Conservation (phyloP, 495 filamentous ascomycete species). For the Tuber brumale region DNA sequence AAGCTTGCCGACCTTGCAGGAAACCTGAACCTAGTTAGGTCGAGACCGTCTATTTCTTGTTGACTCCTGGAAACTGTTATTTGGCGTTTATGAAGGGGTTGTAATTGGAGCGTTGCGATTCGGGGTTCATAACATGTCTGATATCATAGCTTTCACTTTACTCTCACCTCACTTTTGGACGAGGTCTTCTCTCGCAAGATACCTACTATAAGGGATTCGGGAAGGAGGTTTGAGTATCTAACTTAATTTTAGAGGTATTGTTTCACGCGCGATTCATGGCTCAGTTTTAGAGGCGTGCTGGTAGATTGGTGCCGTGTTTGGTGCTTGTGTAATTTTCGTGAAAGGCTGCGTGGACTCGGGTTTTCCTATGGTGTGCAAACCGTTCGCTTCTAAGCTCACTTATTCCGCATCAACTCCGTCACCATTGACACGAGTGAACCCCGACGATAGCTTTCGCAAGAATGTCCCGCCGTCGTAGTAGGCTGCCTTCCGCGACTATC, state of each 20-base stretch:
- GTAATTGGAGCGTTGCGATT: neutral
- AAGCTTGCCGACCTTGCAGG: neutral
- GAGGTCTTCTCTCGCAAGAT: neutral
- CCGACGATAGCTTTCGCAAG: neutral
- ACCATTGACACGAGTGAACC: neutral
- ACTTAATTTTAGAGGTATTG: neutral
- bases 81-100: neutral
- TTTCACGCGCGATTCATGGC: neutral
- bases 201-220: neutral
- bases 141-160: neutral
- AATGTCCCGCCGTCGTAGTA: conserved; percentile 34
- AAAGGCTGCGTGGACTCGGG: neutral
- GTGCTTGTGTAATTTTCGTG: neutral
- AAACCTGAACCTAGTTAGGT: neutral
- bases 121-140: neutral
- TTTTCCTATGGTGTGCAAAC: neutral
- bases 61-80: neutral
- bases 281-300: neutral
- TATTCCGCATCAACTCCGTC: neutral
- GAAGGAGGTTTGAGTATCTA: neutral
- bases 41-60: neutral
- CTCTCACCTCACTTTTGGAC: neutral
- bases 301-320: neutral
- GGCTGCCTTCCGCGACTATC: conserved; percentile 5
- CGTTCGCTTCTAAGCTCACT: neutral